Base-by-base conservation (phyloP, 108 stramenopile genomes). In the Fragilariopsis cylindrus region DNA sequence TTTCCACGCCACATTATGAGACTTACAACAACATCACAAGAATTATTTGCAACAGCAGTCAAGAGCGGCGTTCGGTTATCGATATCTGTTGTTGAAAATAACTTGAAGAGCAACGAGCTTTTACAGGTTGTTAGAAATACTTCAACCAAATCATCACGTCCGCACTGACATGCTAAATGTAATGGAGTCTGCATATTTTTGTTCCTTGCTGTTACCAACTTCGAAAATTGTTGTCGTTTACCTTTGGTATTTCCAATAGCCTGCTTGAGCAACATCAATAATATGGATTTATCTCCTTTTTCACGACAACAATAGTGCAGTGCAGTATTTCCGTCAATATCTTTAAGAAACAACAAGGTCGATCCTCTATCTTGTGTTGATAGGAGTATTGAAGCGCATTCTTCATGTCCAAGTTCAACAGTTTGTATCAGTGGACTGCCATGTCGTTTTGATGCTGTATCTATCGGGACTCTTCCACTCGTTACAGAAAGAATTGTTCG, bases 1-100 rank as follows among this genome's bases (percentile, higher is more conserved):
- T 84, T 84, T 39, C 83, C 81, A 13, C 81, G 74, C 87, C 87
- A 88, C 79, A 88, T 82, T 44, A 93, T 74, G 8, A 93, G 69
- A 39, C 79, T 82, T 67, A 79, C 79, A 65, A 85, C 88, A 39
- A 83, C 72, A 60, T 91, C 92, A 49, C 60, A 70, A 16, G 76
- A 72, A 75, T 83, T 87, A 15, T 83, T 77, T 45, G 65, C 70
- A 8, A 93, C 82, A 4, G 92, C 92, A 54, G 85, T 64, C 63
- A 88, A 67, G 15, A 93, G 75, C 18, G 90, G 88, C 40, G 85
- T 83, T 53, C 85, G 78, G 3, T 57, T 40, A 18, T 74, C 16
- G 9, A 49, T 41, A 70, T 93, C 88, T 60, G 79, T 78, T 41
- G 79, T 71, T 30, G 71, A 62, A 39, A 93, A 71, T 2, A 88